These are phyloP conservation scores for Gamsiella multidivaricata DNA, from an alignment of 192 early-diverging fungal species.

Conservation along the genomic window DNA sequence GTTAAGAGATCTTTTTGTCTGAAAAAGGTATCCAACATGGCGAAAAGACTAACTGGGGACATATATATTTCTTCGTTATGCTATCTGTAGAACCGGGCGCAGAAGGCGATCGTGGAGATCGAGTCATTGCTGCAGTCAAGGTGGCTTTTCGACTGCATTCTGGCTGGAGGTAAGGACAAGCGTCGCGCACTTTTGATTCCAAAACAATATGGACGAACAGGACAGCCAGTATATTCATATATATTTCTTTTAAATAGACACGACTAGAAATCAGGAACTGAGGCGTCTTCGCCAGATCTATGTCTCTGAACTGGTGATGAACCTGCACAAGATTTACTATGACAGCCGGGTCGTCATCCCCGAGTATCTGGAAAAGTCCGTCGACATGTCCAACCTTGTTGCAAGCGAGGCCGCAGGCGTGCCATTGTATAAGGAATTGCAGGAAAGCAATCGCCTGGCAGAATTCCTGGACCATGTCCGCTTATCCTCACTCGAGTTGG, in stretches of 20 bases:
- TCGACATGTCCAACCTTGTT: conserved; percentile 66
- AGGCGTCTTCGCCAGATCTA: conserved; percentile 62
- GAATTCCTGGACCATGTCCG: conserved; percentile 64
- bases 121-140: conserved; percentile 27
- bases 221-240: not conserved
- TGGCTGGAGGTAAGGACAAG: conserved; percentile 22
- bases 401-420: conserved; percentile 60
- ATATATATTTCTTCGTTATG: not conserved
- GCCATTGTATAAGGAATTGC: conserved; percentile 59
- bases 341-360: conserved; percentile 67
- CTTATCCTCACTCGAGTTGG: conserved; percentile 51
- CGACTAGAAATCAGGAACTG: conserved; percentile 53
- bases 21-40: too few species aligned
- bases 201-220: too few species aligned
- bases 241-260: conserved; percentile 25
- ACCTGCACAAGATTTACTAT: conserved; percentile 75
- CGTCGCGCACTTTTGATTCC: not conserved
- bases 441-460: conserved; percentile 56
- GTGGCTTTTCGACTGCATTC: conserved; percentile 41
- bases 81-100: conserved; percentile 19
- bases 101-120: conserved; percentile 26
- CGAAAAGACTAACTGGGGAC: too few species aligned
- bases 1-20: not conserved
- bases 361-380: conserved; percentile 49
- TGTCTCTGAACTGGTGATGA: conserved; percentile 75